Percentiles rank a stretch among this genome's conserved stretches.
These are phyloP conservation scores for Melastoma candidum DNA, from an alignment of 441 rosid species.

Conservation along the genomic window DNA sequence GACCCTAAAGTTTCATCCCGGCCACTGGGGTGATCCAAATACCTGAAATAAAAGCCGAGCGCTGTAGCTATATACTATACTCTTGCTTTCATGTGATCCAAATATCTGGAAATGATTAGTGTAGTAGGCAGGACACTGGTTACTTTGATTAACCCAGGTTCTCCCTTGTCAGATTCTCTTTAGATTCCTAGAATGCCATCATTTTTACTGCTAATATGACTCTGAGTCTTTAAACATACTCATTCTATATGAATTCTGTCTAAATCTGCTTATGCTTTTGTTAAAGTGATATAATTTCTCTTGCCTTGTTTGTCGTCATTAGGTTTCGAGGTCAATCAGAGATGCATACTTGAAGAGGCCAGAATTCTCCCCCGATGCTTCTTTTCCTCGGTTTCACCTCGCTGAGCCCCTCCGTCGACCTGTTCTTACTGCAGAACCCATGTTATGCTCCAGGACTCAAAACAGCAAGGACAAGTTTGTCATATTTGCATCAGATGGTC, in stretches of 20 bases:
- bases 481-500: constrained; percentile 94
- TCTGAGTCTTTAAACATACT: neutral
- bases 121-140: too few relatives aligned
- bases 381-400: constrained; percentile 71
- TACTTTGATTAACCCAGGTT: too few relatives aligned
- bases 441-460: constrained; percentile 40
- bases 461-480: constrained; percentile 57
- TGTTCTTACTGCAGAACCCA: constrained; percentile 69
- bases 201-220: too few relatives aligned
- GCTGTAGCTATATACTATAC: too few relatives aligned
- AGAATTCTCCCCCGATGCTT: constrained; percentile 68
- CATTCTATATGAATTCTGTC: constrained; percentile 1
- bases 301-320: constrained; percentile 14
- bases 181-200: too few relatives aligned
- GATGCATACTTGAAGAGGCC: constrained; percentile 86
- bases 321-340: constrained; percentile 93
- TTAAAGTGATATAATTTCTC: constrained; percentile 6
- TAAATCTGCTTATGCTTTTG: neutral
- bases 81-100: too few relatives aligned
- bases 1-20: too few relatives aligned
- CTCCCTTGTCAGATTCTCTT: too few relatives aligned
- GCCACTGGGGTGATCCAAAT: too few relatives aligned
- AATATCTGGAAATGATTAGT: too few relatives aligned
- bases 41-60: too few relatives aligned
- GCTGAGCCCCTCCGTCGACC: constrained; percentile 66